Evolutionary conservation across 2,329 filamentous ascomycete genomes (phyloP).

Genomic region (Botrytis aclada): DNA sequence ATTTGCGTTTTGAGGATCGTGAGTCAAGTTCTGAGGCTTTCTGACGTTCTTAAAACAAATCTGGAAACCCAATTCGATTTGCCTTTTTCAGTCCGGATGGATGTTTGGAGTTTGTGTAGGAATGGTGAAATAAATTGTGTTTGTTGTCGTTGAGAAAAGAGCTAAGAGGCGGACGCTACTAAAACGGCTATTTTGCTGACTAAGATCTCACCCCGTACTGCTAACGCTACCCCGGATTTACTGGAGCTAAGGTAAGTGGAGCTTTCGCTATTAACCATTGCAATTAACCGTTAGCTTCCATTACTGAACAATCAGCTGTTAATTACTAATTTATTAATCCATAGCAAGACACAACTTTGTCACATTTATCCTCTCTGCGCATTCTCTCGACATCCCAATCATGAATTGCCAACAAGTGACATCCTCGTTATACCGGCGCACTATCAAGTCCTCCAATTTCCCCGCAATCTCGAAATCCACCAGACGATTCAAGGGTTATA

Average conservation of each 20-base stretch:
- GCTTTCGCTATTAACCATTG: neutral
- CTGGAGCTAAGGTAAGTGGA: neutral
- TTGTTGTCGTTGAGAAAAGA: conserved; percentile 10
- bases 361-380: neutral
- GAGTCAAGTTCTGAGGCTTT: conserved; percentile 13
- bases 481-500: conserved; percentile 22
- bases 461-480: neutral
- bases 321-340: neutral
- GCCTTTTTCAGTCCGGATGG: neutral
- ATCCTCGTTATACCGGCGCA: conserved; percentile 22
- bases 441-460: neutral
- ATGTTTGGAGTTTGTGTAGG: neutral
- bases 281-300: neutral
- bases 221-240: conserved; percentile 14
- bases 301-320: neutral
- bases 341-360: neutral
- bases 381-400: neutral
- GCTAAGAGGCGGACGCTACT: neutral
- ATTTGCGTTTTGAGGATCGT: neutral
- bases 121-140: neutral
- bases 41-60: neutral
- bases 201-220: neutral
- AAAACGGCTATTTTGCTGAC: neutral
- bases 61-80: no score
- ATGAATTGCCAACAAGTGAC: conserved; percentile 22